A percentile compares a stretch with the other conserved stretches of the same genome.
phyloP scores from a whole-genome alignment of 2,329 filamentous ascomycete species.

The Curvularia verruculosa region DNA sequence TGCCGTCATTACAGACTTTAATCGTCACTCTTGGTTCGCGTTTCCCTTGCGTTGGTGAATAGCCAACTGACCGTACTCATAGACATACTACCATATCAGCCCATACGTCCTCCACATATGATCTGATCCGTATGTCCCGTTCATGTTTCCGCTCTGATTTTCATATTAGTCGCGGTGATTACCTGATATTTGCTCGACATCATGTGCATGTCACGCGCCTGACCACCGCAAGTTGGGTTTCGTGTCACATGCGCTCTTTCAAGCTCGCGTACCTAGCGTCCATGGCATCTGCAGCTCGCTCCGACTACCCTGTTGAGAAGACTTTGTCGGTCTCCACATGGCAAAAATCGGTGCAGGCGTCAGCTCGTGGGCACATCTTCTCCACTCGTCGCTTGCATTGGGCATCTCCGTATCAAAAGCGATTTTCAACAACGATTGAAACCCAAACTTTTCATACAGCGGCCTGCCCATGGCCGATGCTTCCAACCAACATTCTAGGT shows the following conservation, averaged over 20 bases:
- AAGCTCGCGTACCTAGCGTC: slow-evolving; percentile 13
- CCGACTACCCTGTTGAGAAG: slow-evolving; percentile 20
- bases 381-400: slow-evolving; percentile 40
- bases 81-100: background rate
- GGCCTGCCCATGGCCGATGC: slow-evolving; percentile 45
- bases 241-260: background rate
- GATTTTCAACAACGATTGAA: slow-evolving; percentile 37
- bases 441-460: slow-evolving; percentile 46
- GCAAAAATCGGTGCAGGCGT: slow-evolving; percentile 36
- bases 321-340: slow-evolving; percentile 44
- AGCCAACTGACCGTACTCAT: background rate
- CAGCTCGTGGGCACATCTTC: slow-evolving; percentile 43
- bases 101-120: background rate
- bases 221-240: background rate
- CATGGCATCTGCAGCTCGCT: slow-evolving; percentile 33
- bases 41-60: background rate
- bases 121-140: background rate
- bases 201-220: background rate
- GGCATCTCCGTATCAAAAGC: slow-evolving; percentile 37
- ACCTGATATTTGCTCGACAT: background rate
- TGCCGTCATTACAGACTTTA: background rate
- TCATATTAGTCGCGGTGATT: background rate
- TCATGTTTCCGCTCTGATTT: background rate
- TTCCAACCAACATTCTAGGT: slow-evolving; percentile 49
- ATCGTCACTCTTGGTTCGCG: background rate